Conservation (phyloP, 805 yeast genomes). For the Myxozyma kluyveri region DNA sequence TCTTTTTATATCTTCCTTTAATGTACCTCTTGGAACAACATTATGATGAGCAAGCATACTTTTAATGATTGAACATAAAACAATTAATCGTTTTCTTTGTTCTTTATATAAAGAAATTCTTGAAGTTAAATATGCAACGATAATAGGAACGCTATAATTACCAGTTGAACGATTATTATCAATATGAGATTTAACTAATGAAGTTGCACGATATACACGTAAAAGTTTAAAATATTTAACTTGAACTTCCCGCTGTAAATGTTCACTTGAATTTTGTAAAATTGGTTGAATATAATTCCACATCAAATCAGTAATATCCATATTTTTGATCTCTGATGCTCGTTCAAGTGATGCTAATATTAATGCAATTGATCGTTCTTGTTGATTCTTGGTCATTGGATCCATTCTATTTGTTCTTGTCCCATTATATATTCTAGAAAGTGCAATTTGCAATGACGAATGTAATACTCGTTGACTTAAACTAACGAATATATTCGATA, state of each 20-base stretch:
- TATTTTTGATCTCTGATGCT: background rate
- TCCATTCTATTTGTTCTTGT: no score
- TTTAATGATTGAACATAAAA: background rate
- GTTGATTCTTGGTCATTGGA: no score
- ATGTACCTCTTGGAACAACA: background rate
- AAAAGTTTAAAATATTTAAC: background rate
- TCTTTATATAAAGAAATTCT: background rate
- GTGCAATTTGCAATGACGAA: background rate
- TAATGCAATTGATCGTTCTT: background rate
- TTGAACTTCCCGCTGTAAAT: background rate
- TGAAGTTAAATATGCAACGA: constrained; percentile 1
- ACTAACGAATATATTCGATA: background rate
- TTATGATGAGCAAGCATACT: constrained; percentile 5
- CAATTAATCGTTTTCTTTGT: background rate
- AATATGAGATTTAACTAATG: constrained; percentile 4
- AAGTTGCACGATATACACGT: constrained; percentile 1
- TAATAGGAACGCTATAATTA: background rate
- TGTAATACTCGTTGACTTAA: background rate
- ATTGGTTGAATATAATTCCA: constrained; percentile 4
- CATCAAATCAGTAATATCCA: background rate
- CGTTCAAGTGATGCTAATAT: constrained; percentile 3
- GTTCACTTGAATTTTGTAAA: background rate
- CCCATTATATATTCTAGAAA: no score
- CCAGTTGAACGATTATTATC: constrained; percentile 10
- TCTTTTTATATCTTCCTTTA: background rate